Evolutionary conservation across 2,329 filamentous ascomycete species (phyloP).

Genomic region (Orbilia brochopaga): DNA sequence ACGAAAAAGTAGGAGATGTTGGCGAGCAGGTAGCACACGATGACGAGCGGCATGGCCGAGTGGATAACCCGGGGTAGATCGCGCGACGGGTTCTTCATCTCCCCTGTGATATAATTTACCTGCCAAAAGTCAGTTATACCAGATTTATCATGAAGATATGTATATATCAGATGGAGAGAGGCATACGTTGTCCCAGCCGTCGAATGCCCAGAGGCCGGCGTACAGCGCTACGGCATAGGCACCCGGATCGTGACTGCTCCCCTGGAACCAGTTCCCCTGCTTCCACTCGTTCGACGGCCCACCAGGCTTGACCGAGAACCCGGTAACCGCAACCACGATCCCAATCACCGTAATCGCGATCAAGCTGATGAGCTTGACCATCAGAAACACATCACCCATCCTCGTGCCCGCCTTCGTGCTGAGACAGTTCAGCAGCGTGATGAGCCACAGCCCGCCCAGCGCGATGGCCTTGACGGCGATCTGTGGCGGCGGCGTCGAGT

Average conservation of each 20-base stretch:
- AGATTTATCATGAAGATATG: too few relatives aligned
- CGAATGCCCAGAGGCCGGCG: conserved; percentile 95
- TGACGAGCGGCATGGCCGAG: conserved; percentile 93
- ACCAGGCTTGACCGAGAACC: conserved; percentile 75
- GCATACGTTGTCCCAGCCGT: conserved; percentile 97
- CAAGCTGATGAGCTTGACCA: conserved; percentile 91
- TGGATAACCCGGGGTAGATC: conserved; percentile 95
- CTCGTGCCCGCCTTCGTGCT: conserved; percentile 87
- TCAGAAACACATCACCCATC: conserved; percentile 92
- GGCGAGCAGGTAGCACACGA: conserved; percentile 84
- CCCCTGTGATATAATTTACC: conserved; percentile 97
- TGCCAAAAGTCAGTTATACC: too few relatives aligned
- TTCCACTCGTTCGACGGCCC: conserved; percentile 83
- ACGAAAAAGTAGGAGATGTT: conserved; percentile 96
- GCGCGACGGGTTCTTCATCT: conserved; percentile 88
- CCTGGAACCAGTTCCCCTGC: conserved; percentile 82
- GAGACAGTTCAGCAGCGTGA: conserved; percentile 86
- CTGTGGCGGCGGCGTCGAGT: conserved; percentile 76
- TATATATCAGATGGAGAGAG: background rate
- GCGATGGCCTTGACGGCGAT: conserved; percentile 94
- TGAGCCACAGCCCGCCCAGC: conserved; percentile 72
- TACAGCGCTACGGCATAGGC: conserved; percentile 91
- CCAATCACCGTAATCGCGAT: conserved; percentile 85
- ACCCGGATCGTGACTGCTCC: conserved; percentile 69
- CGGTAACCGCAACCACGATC: conserved; percentile 85